Evolutionary conservation across 177 flowering plant genomes (phyloP).

Genomic region (Tripterygium wilfordii): DNA sequence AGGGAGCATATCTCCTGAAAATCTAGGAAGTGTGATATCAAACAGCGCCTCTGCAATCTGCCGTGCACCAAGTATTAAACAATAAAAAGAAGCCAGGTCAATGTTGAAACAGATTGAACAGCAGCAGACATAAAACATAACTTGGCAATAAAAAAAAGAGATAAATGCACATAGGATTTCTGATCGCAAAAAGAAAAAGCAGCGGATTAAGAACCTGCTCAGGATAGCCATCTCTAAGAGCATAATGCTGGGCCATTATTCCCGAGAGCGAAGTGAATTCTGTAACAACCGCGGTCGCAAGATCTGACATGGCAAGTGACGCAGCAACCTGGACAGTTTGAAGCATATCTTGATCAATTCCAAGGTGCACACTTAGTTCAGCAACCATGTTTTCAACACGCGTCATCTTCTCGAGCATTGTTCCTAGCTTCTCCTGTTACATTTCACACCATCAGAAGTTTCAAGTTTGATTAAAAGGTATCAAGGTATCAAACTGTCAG

Average conservation of each 20-base stretch:
- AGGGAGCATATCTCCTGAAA: conserved; percentile 88
- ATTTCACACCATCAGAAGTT: conserved; percentile 9
- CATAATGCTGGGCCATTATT: conserved; percentile 93
- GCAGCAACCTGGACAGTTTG: conserved; percentile 61
- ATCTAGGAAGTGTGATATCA: conserved; percentile 88
- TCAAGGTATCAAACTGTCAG: background rate
- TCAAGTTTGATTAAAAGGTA: too few species aligned
- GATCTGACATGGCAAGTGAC: conserved; percentile 91
- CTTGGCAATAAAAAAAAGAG: background rate
- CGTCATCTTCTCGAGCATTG: conserved; percentile 82
- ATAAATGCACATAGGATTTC: background rate
- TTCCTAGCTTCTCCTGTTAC: conserved; percentile 86
- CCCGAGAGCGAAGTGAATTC: conserved; percentile 96
- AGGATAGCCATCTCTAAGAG: conserved; percentile 83
- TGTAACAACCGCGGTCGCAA: conserved; percentile 83
- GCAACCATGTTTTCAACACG: conserved; percentile 54
- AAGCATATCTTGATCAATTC: conserved; percentile 32
- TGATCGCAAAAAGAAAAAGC: background rate
- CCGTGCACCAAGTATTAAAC: background rate
- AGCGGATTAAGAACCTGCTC: conserved; percentile 41
- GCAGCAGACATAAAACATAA: background rate
- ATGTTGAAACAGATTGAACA: background rate
- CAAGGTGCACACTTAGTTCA: conserved; percentile 47
- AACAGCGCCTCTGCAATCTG: conserved; percentile 89
- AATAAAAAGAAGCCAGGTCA: background rate